phyloP scores from a whole-genome alignment of 2,329 filamentous ascomycete species.

The Metarhizium robertsii region DNA sequence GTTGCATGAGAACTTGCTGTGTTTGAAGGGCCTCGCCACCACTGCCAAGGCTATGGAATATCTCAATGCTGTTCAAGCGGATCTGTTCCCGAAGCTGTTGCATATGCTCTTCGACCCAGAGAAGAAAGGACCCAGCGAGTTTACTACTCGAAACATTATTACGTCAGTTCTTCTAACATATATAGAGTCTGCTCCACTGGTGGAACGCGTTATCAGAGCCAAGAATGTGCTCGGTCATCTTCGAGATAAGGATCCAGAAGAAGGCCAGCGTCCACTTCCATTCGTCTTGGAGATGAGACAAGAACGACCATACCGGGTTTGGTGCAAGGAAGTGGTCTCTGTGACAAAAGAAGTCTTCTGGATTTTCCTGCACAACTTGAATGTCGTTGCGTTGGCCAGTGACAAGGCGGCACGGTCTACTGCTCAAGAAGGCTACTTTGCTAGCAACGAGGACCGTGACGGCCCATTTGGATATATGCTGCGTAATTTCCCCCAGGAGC shows the following conservation, averaged over 20 bases:
- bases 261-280: slow-evolving; percentile 65
- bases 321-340: slow-evolving; percentile 85
- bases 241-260: slow-evolving; percentile 66
- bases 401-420: slow-evolving; percentile 22
- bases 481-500: slow-evolving; percentile 72
- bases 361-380: slow-evolving; percentile 95
- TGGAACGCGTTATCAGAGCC: slow-evolving; percentile 59
- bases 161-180: slow-evolving; percentile 85
- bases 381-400: slow-evolving; percentile 63
- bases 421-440: neutral
- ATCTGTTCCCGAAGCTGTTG: slow-evolving; percentile 77
- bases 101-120: slow-evolving; percentile 95
- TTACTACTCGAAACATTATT: slow-evolving; percentile 84
- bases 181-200: slow-evolving; percentile 56
- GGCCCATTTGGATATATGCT: slow-evolving; percentile 52
- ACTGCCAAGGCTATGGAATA: slow-evolving; percentile 79
- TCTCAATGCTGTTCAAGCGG: slow-evolving; percentile 67
- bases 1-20: slow-evolving; percentile 84
- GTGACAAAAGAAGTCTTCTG: slow-evolving; percentile 98
- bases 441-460: slow-evolving; percentile 12
- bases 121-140: slow-evolving; percentile 94
- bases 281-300: slow-evolving; percentile 88
- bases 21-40: slow-evolving; percentile 88
- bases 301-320: slow-evolving; percentile 80
- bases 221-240: slow-evolving; percentile 69